Percentiles rank a stretch among this genome's conserved stretches.
phyloP scores from a whole-genome alignment of 192 early-diverging fungal species.

The Coemansia sp. region DNA sequence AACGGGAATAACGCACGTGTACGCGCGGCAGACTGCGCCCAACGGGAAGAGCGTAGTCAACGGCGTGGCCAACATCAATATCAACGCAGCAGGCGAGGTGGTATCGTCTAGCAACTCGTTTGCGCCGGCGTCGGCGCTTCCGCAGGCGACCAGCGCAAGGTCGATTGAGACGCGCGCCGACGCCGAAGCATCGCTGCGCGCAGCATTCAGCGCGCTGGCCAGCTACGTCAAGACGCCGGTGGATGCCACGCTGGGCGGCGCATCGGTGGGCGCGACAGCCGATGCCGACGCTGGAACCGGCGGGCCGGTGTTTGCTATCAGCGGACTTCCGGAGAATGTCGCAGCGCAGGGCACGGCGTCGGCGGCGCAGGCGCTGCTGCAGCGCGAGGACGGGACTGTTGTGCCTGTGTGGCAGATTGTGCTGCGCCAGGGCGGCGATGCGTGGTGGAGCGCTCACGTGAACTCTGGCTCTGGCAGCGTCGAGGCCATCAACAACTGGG shows the following conservation, averaged over 20 bases:
- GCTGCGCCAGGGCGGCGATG: constrained; percentile 71
- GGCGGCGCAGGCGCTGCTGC: constrained; percentile 66
- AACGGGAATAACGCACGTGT: constrained; percentile 85
- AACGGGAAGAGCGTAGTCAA: constrained; percentile 78
- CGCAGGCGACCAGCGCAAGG: not conserved
- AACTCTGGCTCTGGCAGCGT: constrained; percentile 64
- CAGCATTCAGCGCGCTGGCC: not conserved
- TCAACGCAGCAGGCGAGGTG: constrained; percentile 62
- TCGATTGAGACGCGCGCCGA: constrained; percentile 3
- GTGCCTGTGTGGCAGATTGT: constrained; percentile 81
- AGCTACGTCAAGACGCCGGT: constrained; percentile 2
- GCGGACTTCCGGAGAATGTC: constrained; percentile 41
- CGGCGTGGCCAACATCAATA: constrained; percentile 82
- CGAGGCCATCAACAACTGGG: constrained; percentile 78
- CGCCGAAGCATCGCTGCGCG: not conserved
- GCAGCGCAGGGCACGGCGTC: constrained; percentile 33
- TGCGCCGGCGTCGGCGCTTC: constrained; percentile 8
- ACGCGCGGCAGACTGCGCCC: constrained; percentile 68
- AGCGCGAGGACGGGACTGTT: constrained; percentile 60
- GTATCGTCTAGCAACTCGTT: constrained; percentile 78
- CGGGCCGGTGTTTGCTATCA: not conserved
- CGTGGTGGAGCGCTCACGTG: constrained; percentile 82
- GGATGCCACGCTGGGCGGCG: not conserved
- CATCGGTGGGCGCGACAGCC: not conserved
- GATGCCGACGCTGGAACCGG: not conserved